Evolutionary conservation across 2,329 filamentous ascomycete genomes (phyloP).

Genomic region (Dryadomyces sulphureus): DNA sequence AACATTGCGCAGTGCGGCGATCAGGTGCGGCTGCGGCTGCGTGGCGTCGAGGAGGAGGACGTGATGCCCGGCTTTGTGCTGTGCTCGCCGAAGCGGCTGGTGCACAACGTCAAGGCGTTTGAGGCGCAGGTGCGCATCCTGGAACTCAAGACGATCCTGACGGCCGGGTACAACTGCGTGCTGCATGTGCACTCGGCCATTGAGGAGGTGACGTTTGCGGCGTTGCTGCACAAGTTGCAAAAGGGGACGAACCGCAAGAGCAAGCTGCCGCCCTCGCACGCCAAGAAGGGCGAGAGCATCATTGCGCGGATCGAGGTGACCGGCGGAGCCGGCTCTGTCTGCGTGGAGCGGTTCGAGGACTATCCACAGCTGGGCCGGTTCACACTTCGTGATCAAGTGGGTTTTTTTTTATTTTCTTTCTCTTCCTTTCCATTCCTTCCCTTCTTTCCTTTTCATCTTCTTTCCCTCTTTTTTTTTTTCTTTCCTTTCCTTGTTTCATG

Average conservation of each 20-base stretch:
- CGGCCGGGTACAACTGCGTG: constrained; percentile 93
- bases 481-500: constrained; percentile 5
- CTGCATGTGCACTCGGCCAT: constrained; percentile 94
- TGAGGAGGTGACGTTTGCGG: constrained; percentile 87
- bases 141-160: constrained; percentile 86
- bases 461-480: constrained; percentile 1
- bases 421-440: background rate
- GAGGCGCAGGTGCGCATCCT: constrained; percentile 95
- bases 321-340: constrained; percentile 72
- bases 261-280: constrained; percentile 85
- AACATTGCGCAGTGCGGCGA: constrained; percentile 74
- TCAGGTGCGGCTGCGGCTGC: constrained; percentile 80
- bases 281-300: constrained; percentile 66
- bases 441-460: constrained; percentile 1
- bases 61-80: constrained; percentile 91
- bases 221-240: constrained; percentile 83
- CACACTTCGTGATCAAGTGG: constrained; percentile 74
- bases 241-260: constrained; percentile 89
- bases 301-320: constrained; percentile 85
- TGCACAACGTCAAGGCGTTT: constrained; percentile 78
- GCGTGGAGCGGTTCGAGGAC: constrained; percentile 88
- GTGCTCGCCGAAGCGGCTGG: constrained; percentile 84
- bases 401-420: constrained; percentile 10
- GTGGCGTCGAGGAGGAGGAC: constrained; percentile 95
- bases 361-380: constrained; percentile 90